These are phyloP conservation scores for Piper betle DNA, from an alignment of 164 flowering plant genomes.

Conservation along the genomic window DNA sequence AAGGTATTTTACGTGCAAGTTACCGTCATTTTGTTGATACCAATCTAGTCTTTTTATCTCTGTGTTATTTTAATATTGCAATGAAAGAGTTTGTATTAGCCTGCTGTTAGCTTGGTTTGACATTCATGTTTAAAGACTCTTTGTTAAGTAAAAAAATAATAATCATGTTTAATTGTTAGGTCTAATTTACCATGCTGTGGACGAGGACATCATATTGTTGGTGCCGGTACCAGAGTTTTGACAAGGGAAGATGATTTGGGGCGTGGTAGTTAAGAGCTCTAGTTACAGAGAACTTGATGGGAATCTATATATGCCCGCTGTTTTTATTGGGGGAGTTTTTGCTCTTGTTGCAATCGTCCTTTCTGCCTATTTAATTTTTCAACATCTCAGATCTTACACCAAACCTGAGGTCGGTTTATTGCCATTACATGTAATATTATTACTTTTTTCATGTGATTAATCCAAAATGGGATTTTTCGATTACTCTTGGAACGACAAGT, in stretches of 20 bases:
- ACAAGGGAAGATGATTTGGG: neutral
- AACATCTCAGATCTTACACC: constrained; percentile 73
- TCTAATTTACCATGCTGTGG: neutral
- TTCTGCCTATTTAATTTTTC: constrained; percentile 43
- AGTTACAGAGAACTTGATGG: constrained; percentile 17
- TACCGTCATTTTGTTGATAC: too few relatives aligned
- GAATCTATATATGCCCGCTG: constrained; percentile 40
- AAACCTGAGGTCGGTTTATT: constrained; percentile 59
- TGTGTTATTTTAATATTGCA: too few relatives aligned
- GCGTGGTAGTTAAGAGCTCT: constrained; percentile 1
- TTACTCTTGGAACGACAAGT: too few relatives aligned
- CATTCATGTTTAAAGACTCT: neutral
- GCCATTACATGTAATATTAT: neutral
- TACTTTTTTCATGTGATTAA: neutral
- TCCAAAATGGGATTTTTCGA: neutral
- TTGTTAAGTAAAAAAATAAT: too few relatives aligned
- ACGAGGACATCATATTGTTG: neutral
- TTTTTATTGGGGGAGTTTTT: constrained; percentile 39
- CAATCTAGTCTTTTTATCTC: too few relatives aligned
- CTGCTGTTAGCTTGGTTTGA: too few relatives aligned
- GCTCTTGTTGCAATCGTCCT: constrained; percentile 39
- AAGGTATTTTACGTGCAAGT: too few relatives aligned
- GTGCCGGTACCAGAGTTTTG: neutral
- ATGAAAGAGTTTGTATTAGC: too few relatives aligned
- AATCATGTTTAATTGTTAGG: neutral